Base-by-base conservation (phyloP, 768 basidiomycete species). In the Cubamyces sp. region DNA sequence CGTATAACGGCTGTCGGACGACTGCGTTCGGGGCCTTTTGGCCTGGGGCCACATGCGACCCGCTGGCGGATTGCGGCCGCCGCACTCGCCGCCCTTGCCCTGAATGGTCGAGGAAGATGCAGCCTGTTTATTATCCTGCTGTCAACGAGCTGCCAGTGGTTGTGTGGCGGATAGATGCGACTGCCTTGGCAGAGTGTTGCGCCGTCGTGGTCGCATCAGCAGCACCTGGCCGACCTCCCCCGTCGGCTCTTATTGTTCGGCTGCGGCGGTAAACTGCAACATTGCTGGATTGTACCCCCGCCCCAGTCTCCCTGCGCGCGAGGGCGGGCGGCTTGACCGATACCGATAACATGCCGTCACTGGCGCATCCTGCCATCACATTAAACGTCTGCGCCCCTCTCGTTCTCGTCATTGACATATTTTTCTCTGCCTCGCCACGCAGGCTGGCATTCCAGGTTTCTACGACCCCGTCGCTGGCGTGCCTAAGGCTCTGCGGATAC, bases 401-500 rank as follows among this genome's bases (percentile, higher is more conserved):
- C 30, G 39, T 40, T 37, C 26, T 39, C 54, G 41, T 43, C 19
- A 48, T 46, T 56, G 39, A 56, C 57, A 19, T 39, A 25, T 12
- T 3, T 23, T 9, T 23, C 21, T 49, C 19, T 26, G 6, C n/a
- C 6, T 23, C 28, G 12, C 37, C 41, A 11, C 43, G 26, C 60
- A 71, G 91, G 78, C 86, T 61, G 83, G 85, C 26, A 79, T 96
- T 42, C 87, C 92, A 69, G 94, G 94, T n/a, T 94, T 97, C 78
- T 87, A 84, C 70, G 94, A 96, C 76, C 90, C 91, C 58, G 87
- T 87, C 18, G 87, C 91, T 15, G 85, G 85, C n/a, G 79, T 82
- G 57, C 75, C 81, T 50, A 95, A 96, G 77, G 77, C 78, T 5
- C 76, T 95, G 54, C 80, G 85, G 30, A 79, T 96, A 41, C 84